A percentile compares a stretch with the other conserved stretches of the same genome.
These are phyloP conservation scores for Torulaspora indica DNA, from an alignment of 805 yeast genomes.

Conservation along the genomic window DNA sequence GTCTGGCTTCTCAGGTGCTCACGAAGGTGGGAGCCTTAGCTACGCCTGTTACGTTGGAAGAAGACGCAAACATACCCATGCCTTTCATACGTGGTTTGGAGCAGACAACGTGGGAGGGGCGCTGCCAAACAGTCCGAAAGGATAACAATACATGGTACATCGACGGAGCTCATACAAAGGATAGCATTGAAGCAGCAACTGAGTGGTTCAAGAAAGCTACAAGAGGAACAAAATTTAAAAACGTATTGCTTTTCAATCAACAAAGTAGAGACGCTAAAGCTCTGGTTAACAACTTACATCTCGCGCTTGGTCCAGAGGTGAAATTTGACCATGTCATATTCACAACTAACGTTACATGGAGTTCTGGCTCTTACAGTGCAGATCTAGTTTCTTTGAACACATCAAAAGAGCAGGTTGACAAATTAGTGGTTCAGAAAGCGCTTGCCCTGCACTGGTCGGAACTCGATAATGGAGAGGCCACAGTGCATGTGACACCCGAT, in stretches of 20 bases:
- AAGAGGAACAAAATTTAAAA: slow-evolving; percentile 21
- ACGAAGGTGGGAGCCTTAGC: slow-evolving; percentile 42
- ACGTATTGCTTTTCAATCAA: slow-evolving; percentile 79
- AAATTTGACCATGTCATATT: slow-evolving; percentile 74
- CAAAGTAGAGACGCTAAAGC: slow-evolving; percentile 82
- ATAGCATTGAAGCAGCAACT: slow-evolving; percentile 77
- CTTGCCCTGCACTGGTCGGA: slow-evolving; percentile 66
- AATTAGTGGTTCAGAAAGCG: slow-evolving; percentile 72
- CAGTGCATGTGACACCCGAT: slow-evolving; percentile 56
- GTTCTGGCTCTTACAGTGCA: slow-evolving; percentile 68
- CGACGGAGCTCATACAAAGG: slow-evolving; percentile 96
- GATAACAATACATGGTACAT: slow-evolving; percentile 63
- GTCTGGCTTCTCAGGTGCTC: slow-evolving; percentile 61
- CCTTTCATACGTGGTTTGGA: slow-evolving; percentile 56
- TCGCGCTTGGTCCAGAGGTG: slow-evolving; percentile 39
- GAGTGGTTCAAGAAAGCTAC: slow-evolving; percentile 57
- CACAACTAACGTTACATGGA: slow-evolving; percentile 90
- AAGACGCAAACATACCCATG: slow-evolving; percentile 39
- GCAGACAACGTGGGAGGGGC: slow-evolving; percentile 84
- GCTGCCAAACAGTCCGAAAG: slow-evolving; percentile 69
- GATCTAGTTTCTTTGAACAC: slow-evolving; percentile 86
- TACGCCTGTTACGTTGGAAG: slow-evolving; percentile 16
- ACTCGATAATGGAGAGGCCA: slow-evolving; percentile 40
- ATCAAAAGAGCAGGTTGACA: slow-evolving; percentile 70
- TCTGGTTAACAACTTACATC: slow-evolving; percentile 52